phyloP scores from a whole-genome alignment of 2,329 filamentous ascomycete species.

The Colletotrichum chrysophilum region DNA sequence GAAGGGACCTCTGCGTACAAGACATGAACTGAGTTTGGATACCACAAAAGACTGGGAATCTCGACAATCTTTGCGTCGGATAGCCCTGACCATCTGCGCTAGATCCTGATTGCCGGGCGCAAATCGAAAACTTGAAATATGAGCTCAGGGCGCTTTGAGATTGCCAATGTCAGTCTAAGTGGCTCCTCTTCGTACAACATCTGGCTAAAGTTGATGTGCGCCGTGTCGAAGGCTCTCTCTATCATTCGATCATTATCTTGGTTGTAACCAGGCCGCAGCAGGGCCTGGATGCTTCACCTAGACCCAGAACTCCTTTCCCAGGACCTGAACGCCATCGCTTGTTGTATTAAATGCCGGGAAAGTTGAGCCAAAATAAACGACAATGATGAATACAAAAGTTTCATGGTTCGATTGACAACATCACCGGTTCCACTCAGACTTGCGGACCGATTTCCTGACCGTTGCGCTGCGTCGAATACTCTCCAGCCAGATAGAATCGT shows the following conservation, averaged over 20 bases:
- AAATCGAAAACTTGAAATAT: neutral
- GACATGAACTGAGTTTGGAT: neutral
- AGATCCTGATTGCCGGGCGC: neutral
- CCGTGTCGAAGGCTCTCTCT: neutral
- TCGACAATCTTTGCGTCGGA: neutral
- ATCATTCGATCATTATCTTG: neutral
- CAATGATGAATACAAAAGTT: neutral
- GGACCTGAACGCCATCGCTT: conserved; percentile 15
- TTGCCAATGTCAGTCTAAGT: neutral
- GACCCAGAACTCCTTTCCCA: neutral
- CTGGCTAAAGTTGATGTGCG: neutral
- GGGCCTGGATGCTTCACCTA: neutral
- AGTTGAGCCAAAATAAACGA: neutral
- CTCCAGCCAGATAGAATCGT: conserved; percentile 91
- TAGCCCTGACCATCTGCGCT: neutral
- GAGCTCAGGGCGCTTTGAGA: neutral
- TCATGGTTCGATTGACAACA: neutral
- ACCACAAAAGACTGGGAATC: neutral
- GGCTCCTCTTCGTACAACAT: neutral
- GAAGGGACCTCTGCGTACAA: neutral
- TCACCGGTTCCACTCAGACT: conserved; percentile 14
- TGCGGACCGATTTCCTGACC: conserved; percentile 48
- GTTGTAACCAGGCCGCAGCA: neutral
- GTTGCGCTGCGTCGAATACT: conserved; percentile 91
- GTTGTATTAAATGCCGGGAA: neutral